These are phyloP conservation scores for Ogataea angusta DNA, from an alignment of 805 yeast genomes.

Conservation along the genomic window DNA sequence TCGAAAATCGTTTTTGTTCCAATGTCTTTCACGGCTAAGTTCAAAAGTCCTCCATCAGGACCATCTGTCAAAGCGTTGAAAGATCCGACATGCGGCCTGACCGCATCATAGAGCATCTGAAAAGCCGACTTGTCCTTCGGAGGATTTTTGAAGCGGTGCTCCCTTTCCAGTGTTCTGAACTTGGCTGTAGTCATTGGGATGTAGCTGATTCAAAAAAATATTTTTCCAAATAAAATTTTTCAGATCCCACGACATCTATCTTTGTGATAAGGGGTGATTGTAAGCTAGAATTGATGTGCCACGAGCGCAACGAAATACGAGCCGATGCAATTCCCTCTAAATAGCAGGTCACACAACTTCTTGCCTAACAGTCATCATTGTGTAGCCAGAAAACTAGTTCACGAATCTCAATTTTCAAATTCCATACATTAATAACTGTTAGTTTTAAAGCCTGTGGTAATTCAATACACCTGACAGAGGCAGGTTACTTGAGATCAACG, in stretches of 20 bases:
- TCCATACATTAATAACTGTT: too few species aligned
- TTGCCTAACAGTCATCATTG: too few species aligned
- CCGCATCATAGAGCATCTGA: conserved; percentile 84
- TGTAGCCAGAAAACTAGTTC: too few species aligned
- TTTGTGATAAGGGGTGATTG: conserved; percentile 2
- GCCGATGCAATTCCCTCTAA: too few species aligned
- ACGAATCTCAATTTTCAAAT: too few species aligned
- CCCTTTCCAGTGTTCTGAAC: conserved; percentile 85
- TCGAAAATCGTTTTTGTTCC: conserved; percentile 86
- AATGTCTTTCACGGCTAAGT: conserved; percentile 82
- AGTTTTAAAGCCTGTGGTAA: too few species aligned
- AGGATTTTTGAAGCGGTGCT: conserved; percentile 79
- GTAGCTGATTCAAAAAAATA: conserved; percentile 6
- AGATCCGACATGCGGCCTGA: conserved; percentile 92
- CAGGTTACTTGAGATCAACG: too few species aligned
- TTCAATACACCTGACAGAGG: too few species aligned
- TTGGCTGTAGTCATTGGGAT: conserved; percentile 39
- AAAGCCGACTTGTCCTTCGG: conserved; percentile 81
- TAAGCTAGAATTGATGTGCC: too few species aligned
- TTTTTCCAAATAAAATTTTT: conserved; percentile 4
- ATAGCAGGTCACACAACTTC: too few species aligned
- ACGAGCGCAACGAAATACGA: too few species aligned
- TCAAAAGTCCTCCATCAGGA: conserved; percentile 77
- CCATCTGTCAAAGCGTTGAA: conserved; percentile 94
- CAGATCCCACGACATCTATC: conserved; percentile 8